These are phyloP conservation scores for Piromyces finnis DNA, from an alignment of 192 early-diverging fungal species.

Conservation along the genomic window DNA sequence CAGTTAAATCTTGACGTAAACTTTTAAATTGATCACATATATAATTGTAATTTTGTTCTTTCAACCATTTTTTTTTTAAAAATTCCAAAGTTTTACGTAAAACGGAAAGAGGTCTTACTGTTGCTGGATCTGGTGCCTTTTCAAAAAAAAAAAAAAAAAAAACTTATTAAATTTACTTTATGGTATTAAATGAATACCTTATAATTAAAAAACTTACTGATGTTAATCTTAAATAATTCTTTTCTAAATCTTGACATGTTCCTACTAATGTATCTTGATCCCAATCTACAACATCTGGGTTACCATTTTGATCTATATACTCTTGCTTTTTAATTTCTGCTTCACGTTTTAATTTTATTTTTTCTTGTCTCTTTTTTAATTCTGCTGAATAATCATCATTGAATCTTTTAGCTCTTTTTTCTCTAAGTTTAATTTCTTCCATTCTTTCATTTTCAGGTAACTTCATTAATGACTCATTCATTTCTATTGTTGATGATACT, in stretches of 20 bases:
- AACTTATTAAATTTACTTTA: too few relatives aligned
- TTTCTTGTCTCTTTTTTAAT: conserved; percentile 11
- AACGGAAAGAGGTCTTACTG: conserved; percentile 74
- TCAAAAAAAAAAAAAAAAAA: too few relatives aligned
- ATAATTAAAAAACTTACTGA: conserved; percentile 40
- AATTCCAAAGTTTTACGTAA: conserved; percentile 58
- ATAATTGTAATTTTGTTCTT: conserved; percentile 79
- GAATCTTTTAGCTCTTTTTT: conserved; percentile 14
- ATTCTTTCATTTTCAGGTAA: conserved; percentile 6
- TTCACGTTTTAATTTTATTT: conserved; percentile 1
- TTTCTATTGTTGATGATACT: neutral
- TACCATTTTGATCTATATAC: conserved; percentile 1
- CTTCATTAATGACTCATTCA: neutral
- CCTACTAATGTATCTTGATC: conserved; percentile 76
- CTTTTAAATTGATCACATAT: conserved; percentile 96
- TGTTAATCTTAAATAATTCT: conserved; percentile 82
- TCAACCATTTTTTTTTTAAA: conserved; percentile 60
- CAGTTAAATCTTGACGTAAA: conserved; percentile 88
- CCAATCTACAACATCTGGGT: conserved; percentile 57
- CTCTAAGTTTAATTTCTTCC: conserved; percentile 2
- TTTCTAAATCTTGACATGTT: conserved; percentile 69
- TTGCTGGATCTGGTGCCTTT: conserved; percentile 75
- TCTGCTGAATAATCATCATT: conserved; percentile 6
- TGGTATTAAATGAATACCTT: too few relatives aligned
- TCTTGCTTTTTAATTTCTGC: neutral